phyloP scores from a whole-genome alignment of 768 basidiomycete species.

The Lactarius akahatsu region DNA sequence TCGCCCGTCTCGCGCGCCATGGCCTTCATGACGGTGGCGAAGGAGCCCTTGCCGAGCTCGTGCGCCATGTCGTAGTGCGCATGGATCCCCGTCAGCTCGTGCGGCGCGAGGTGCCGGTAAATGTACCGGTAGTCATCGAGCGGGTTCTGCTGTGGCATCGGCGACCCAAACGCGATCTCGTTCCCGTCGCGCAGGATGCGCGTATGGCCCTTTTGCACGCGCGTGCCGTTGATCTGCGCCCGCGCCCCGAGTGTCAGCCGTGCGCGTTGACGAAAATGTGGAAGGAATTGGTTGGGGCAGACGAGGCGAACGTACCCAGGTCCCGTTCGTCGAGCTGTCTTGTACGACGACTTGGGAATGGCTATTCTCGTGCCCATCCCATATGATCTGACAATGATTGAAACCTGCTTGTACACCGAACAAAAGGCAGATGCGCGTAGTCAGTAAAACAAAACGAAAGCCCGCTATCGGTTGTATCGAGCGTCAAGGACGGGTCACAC shows the following conservation, averaged over 20 bases:
- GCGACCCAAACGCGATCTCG: slow-evolving; percentile 82
- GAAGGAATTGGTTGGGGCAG: background rate
- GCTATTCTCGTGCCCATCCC: slow-evolving; percentile 53
- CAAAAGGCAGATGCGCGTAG: slow-evolving; percentile 23
- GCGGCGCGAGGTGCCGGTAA: slow-evolving; percentile 62
- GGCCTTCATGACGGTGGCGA: slow-evolving; percentile 87
- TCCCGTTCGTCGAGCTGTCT: slow-evolving; percentile 72
- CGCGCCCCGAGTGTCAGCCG: background rate
- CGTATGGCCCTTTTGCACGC: slow-evolving; percentile 56
- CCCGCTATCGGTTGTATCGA: background rate
- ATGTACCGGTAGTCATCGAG: slow-evolving; percentile 79
- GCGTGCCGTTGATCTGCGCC: slow-evolving; percentile 61
- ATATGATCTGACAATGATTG: slow-evolving; percentile 54
- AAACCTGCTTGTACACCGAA: slow-evolving; percentile 42
- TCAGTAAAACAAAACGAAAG: slow-evolving; percentile 4
- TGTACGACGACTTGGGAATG: slow-evolving; percentile 47
- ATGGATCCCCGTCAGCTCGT: slow-evolving; percentile 53
- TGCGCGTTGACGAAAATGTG: background rate
- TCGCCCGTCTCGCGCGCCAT: slow-evolving; percentile 67
- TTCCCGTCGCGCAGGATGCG: slow-evolving; percentile 73
- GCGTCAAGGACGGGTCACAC: slow-evolving; percentile 4
- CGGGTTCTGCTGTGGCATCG: slow-evolving; percentile 44
- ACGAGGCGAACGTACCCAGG: slow-evolving; percentile 49
- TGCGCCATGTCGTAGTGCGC: slow-evolving; percentile 62
- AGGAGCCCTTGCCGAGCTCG: slow-evolving; percentile 87